A percentile compares a stretch with the other conserved stretches of the same genome.
Conservation (phyloP, 176 grass and related monocot genomes). For the Avena insularis region DNA sequence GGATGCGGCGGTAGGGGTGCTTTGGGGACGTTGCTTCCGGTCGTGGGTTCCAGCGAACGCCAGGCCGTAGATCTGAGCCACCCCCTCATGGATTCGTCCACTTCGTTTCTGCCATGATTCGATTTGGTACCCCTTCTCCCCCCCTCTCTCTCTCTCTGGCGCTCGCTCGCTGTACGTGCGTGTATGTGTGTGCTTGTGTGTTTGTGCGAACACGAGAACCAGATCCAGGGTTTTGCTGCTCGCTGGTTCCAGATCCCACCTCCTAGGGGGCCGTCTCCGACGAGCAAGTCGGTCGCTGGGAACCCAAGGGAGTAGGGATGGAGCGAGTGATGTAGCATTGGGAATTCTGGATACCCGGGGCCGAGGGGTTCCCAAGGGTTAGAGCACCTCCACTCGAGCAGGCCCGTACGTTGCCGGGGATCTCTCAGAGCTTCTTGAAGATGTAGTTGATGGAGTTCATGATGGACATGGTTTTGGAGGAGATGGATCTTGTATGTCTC, state of each 20-base stretch:
- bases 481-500: no score
- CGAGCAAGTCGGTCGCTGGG: not conserved
- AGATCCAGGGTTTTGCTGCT: not conserved
- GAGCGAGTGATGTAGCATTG: not conserved
- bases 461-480: no score
- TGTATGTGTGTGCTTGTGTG: not conserved
- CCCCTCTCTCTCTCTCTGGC: not conserved
- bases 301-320: not conserved
- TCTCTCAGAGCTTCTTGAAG: no score
- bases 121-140: not conserved
- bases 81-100: not conserved
- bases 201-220: no score
- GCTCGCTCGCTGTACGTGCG: not conserved
- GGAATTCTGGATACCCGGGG: no score
- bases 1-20: not conserved
- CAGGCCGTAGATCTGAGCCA: slow-evolving; percentile 41
- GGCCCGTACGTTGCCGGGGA: no score
- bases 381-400: no score
- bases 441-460: no score
- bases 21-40: not conserved
- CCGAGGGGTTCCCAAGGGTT: no score
- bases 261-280: not conserved
- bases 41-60: not conserved
- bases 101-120: no score
- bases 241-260: slow-evolving; percentile 2